Evolutionary conservation across 371 early-diverging fungal genomes (phyloP).

Genomic region (Mortierella sp.): DNA sequence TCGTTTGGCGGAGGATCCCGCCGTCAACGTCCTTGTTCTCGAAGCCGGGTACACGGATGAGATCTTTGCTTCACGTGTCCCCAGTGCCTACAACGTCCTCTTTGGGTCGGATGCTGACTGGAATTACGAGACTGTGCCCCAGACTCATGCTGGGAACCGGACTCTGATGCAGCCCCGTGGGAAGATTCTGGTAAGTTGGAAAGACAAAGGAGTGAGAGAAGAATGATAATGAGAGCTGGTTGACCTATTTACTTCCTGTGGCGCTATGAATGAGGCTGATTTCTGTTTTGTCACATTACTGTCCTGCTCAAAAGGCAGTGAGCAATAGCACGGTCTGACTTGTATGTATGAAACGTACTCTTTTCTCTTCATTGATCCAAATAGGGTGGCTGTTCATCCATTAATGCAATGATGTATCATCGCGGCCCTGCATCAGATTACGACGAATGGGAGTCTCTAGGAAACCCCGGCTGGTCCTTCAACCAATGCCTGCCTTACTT

Average conservation of each 20-base stretch:
- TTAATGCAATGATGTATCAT: slow-evolving; percentile 58
- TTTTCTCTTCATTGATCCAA: neutral
- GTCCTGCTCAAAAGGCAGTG: too few species aligned
- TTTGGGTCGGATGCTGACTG: slow-evolving; percentile 4
- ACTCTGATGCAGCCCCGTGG: slow-evolving; percentile 48
- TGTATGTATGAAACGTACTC: neutral
- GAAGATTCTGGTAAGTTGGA: slow-evolving; percentile 25
- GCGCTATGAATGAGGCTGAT: too few species aligned
- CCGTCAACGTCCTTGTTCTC: slow-evolving; percentile 46
- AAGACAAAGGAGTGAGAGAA: too few species aligned
- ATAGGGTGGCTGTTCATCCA: slow-evolving; percentile 6
- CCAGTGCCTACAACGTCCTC: slow-evolving; percentile 24
- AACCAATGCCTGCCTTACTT: slow-evolving; percentile 47
- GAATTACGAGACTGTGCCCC: slow-evolving; percentile 24
- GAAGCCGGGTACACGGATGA: slow-evolving; percentile 50
- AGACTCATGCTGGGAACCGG: slow-evolving; percentile 32
- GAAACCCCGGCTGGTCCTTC: slow-evolving; percentile 50
- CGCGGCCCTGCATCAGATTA: slow-evolving; percentile 60
- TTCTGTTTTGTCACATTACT: too few species aligned
- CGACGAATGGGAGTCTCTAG: slow-evolving; percentile 48
- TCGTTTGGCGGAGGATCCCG: slow-evolving; percentile 50
- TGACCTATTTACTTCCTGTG: neutral
- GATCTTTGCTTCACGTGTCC: slow-evolving; percentile 23
- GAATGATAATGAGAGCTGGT: neutral
- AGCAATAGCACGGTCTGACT: too few species aligned